phyloP scores from a whole-genome alignment of 225 moss, liverwort and hornwort genomes.

The Antitrichia curtipendula region DNA sequence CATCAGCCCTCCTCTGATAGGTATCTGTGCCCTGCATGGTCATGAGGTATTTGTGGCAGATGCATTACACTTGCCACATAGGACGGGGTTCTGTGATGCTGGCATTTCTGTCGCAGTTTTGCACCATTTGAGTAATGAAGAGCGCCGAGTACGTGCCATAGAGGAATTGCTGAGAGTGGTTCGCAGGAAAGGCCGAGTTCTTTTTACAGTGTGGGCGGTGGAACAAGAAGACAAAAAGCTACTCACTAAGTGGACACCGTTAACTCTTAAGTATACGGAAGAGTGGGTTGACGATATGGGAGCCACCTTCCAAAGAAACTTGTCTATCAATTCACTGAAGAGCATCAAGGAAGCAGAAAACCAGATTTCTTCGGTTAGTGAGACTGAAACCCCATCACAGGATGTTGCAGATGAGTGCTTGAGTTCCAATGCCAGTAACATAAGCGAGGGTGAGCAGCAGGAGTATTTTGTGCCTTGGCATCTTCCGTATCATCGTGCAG shows the following conservation, averaged over 20 bases:
- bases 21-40: conserved; percentile 72
- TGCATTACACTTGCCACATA: conserved; percentile 61
- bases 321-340: conserved; percentile 45
- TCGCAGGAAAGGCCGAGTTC: conserved; percentile 48
- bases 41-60: conserved; percentile 91
- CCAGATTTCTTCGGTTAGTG: not conserved
- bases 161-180: conserved; percentile 86
- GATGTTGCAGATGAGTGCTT: not conserved
- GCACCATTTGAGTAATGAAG: conserved; percentile 89
- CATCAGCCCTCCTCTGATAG: conserved; percentile 76
- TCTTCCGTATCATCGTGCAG: conserved; percentile 94
- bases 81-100: conserved; percentile 78
- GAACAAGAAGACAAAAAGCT: conserved; percentile 85
- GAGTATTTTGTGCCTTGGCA: conserved; percentile 99
- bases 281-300: conserved; percentile 64
- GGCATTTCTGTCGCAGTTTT: conserved; percentile 91
- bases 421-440: not conserved
- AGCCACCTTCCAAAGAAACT: conserved; percentile 20
- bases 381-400: not conserved
- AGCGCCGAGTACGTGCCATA: conserved; percentile 67
- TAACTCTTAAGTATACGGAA: conserved; percentile 66
- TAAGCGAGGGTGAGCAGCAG: conserved; percentile 48
- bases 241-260: conserved; percentile 81
- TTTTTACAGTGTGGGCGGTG: conserved; percentile 94
- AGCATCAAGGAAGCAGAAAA: conserved; percentile 67